A percentile compares a stretch with the other conserved stretches of the same genome.
Conservation (phyloP, 2,329 filamentous ascomycete genomes). For the Alternaria alternata region DNA sequence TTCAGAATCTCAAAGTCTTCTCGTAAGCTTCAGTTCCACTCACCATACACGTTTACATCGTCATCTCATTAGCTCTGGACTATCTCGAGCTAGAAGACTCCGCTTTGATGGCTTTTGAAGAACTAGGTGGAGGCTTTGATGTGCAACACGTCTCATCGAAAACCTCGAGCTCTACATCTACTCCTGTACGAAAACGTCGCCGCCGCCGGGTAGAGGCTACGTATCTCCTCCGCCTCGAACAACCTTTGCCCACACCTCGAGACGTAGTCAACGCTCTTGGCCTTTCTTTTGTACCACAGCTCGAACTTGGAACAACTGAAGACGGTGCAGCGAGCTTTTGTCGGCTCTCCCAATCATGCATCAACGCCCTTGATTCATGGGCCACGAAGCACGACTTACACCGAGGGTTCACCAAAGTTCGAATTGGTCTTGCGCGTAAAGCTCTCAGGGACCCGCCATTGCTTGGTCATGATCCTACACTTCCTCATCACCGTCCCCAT, state of each 20-base stretch:
- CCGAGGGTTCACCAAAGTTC: background rate
- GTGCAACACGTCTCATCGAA: background rate
- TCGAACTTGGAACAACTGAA: constrained; percentile 4
- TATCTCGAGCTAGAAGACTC: constrained; percentile 19
- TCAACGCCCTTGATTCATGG: background rate
- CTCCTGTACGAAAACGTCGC: background rate
- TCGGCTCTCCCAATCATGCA: background rate
- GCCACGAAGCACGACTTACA: background rate
- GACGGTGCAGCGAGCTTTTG: constrained; percentile 16
- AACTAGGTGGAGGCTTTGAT: constrained; percentile 7
- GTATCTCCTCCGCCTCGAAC: constrained; percentile 9
- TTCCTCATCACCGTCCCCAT: background rate
- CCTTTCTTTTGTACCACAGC: constrained; percentile 3
- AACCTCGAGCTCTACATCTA: background rate
- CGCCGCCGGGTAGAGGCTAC: constrained; percentile 5
- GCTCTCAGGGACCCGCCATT: background rate
- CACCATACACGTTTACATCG: background rate
- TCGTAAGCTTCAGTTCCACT: background rate
- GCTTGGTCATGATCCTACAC: background rate
- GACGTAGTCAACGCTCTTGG: background rate
- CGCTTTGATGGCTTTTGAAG: constrained; percentile 2
- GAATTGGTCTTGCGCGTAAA: background rate
- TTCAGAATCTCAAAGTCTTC: background rate
- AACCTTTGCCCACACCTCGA: background rate
- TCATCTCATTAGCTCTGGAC: background rate